Percentiles rank a stretch among this genome's conserved stretches.
phyloP scores from a whole-genome alignment of 2,329 filamentous ascomycete genomes.

The Talaromyces marneffei region DNA sequence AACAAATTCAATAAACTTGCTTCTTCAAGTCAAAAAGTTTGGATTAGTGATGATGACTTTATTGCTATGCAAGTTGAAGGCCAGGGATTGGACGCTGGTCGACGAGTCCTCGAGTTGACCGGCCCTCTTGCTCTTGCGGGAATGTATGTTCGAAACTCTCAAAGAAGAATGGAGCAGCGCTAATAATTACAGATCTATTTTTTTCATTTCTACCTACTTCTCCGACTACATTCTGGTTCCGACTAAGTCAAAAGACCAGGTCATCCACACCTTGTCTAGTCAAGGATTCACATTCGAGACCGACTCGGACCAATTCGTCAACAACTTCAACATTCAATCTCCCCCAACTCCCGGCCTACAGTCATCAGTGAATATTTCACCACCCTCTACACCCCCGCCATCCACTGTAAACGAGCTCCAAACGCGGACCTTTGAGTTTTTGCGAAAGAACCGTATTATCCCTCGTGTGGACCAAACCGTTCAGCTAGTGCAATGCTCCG shows the following conservation, averaged over 20 bases:
- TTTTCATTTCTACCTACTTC: conserved; percentile 98
- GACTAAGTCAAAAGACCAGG: conserved; percentile 63
- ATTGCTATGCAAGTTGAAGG: conserved; percentile 85
- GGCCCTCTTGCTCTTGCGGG: conserved; percentile 84
- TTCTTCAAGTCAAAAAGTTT: conserved; percentile 47
- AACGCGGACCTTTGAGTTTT: conserved; percentile 71
- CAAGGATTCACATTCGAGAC: conserved; percentile 81
- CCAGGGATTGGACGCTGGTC: conserved; percentile 83
- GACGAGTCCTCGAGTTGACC: conserved; percentile 84
- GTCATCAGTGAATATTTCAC: conserved; percentile 24
- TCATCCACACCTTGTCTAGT: conserved; percentile 69
- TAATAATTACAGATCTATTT: conserved; percentile 60
- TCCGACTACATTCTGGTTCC: conserved; percentile 95
- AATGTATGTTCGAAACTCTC: conserved; percentile 51
- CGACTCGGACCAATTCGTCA: conserved; percentile 61
- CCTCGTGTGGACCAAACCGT: conserved; percentile 65
- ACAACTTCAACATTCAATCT: conserved; percentile 43
- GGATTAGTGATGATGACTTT: conserved; percentile 76
- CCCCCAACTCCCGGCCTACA: conserved; percentile 32
- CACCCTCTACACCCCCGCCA: conserved; percentile 67
- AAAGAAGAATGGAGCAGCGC: not conserved
- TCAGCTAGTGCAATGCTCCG: conserved; percentile 76
- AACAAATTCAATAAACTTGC: conserved; percentile 50
- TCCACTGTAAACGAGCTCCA: conserved; percentile 74
- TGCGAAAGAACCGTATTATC: conserved; percentile 69